These are phyloP conservation scores for Xeromyces bisporus DNA, from an alignment of 495 filamentous ascomycete genomes.

Conservation along the genomic window DNA sequence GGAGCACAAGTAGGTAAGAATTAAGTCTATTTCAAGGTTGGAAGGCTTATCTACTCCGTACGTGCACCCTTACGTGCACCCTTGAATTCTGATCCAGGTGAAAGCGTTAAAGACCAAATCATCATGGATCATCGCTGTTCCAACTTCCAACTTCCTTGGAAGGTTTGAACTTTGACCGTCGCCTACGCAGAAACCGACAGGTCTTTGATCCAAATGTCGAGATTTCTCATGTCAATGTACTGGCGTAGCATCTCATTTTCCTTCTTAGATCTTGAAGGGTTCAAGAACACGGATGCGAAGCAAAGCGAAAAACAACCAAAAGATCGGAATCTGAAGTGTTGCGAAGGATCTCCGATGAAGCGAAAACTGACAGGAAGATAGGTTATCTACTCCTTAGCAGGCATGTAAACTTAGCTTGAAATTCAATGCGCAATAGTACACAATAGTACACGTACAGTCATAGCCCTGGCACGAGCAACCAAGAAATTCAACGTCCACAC, in stretches of 20 bases:
- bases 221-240: constrained; percentile 39
- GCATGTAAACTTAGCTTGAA: constrained; percentile 2
- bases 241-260: constrained; percentile 36
- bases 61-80: too few relatives aligned
- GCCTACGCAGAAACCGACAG: constrained; percentile 17
- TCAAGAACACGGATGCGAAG: constrained; percentile 18
- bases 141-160: too few relatives aligned
- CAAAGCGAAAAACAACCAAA: constrained; percentile 39
- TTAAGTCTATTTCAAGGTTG: too few relatives aligned
- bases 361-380: constrained; percentile 17
- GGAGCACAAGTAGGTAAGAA: too few relatives aligned
- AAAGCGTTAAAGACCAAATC: too few relatives aligned
- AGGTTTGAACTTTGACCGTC: too few relatives aligned
- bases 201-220: constrained; percentile 44
- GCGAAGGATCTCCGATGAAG: constrained; percentile 11
- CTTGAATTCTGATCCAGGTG: too few relatives aligned
- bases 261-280: constrained; percentile 33
- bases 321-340: constrained; percentile 33
- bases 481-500: too few relatives aligned
- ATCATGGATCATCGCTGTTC: too few relatives aligned
- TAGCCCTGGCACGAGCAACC: constrained; percentile 14
- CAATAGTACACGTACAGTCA: too few relatives aligned
- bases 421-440: too few relatives aligned
- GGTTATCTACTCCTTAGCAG: constrained; percentile 7
- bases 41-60: too few relatives aligned